A percentile compares a stretch with the other conserved stretches of the same genome.
Evolutionary conservation across 176 grass and related monocot genomes (phyloP).

Genomic region (Oryza australiensis): DNA sequence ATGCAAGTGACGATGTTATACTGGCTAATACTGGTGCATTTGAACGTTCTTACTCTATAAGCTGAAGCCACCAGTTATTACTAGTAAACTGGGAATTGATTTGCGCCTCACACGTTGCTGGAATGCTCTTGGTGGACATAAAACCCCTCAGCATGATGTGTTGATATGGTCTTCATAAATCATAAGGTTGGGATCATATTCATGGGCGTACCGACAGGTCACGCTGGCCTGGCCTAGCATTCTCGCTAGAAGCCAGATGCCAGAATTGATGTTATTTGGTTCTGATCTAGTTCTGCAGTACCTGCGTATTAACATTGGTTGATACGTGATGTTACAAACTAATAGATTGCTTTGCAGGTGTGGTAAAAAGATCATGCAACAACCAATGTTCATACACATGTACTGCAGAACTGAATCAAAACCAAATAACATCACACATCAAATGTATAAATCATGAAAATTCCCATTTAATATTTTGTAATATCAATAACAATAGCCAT

Average conservation of each 20-base stretch:
- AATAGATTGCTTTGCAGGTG: no score
- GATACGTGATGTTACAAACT: no score
- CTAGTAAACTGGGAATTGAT: background rate
- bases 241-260: background rate
- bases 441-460: no score
- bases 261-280: background rate
- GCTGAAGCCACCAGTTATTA: background rate
- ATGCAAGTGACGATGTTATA: no score
- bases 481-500: no score
- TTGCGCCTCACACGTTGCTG: constrained; percentile 17
- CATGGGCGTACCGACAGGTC: constrained; percentile 28
- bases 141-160: constrained; percentile 18
- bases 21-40: no score
- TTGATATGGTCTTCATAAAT: background rate
- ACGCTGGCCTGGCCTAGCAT: constrained; percentile 1
- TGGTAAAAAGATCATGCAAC: no score
- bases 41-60: background rate
- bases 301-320: background rate
- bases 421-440: no score
- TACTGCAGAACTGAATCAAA: no score
- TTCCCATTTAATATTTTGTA: no score
- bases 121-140: background rate
- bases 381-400: no score
- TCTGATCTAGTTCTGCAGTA: background rate
- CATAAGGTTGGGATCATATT: constrained; percentile 27